Evolutionary conservation across 73 alveolate species (phyloP), one percentile per base, ranked within the genome.

Genomic region (Paramecium pentaurelia): DNA sequence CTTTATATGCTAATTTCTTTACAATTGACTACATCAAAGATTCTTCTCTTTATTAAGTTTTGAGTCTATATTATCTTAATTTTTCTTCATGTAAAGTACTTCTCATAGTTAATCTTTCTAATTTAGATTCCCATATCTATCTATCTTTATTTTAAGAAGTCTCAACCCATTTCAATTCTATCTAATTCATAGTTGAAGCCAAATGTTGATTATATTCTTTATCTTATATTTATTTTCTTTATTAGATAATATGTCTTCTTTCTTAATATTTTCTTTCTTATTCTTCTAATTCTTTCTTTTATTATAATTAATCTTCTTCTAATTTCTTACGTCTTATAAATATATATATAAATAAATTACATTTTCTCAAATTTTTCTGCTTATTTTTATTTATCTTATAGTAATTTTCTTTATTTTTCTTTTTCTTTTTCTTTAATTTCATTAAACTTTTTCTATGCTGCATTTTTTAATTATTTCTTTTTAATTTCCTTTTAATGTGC

Each of bases 341-440:
- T 12, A 49, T 49, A 28, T 8, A 28, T 7, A 34, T 64, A 12
- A 64, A 32, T 64, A 3, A 64, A 2, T 64, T 64, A 64, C 84
- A 75, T 38, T 75, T 37, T 34, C 34, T 75, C 88, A 38, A 75
- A 75, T 37, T 75, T 75, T 75, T 75, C 88, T 16, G 58, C 38
- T 75, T 75, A 37, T 22, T 75, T 38, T 37, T 75, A 10, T 75
- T 42, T 75, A n/a, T 38, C 68, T 75, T 75, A 40, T 3, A 38
- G 68, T 75, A 18, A 75, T 75, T 75, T 75, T 36, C 37, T 30
- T 42, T 75, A 4, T 75, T 38, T 42, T 42, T 75, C 58, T 36
- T 16, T 36, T 38, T 75, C 88, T 75, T 75, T 75, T 22, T 75
- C 88, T 75, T 42, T 75, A 7, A 75, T 75, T 22, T 75, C 60